Base-by-base conservation (phyloP, 2,329 filamentous ascomycete species). In the Colletotrichum euphorbiae region DNA sequence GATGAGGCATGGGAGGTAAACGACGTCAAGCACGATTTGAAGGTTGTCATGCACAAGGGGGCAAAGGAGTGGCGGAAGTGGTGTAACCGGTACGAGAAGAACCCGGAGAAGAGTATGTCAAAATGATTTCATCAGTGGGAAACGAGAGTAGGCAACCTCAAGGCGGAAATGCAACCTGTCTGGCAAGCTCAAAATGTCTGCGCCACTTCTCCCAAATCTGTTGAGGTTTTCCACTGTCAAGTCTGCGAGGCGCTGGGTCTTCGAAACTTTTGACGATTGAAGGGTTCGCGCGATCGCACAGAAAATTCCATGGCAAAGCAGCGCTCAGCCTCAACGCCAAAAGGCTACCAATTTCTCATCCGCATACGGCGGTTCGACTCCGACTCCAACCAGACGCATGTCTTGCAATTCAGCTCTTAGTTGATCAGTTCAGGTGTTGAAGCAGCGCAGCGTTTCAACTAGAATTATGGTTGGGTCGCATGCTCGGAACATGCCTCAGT, bases 51-150 rank as follows among this genome's bases (percentile, higher is more conserved):
- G 60, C 65, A 68, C 61, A 68, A 68, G 65, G 65, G 51, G 0
- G 65, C 65, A 0, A 68, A 68, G 46, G 65, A 68, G 65, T 68
- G 65, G 65, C 38, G 52, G n/a, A 68, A 68, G 15, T 68, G 65
- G 65, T 68, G 65, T 8, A 64, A 54, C 0, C 55, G 60, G 24
- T 68, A 59, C 17, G 65, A 68, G 46, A 68, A 65, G 60, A 64
- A 65, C 12, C 65, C 65, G 40, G 65, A 68, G 40, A 68, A 68
- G 54, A 68, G 65, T 17, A 9, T 68, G 52, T 28, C 21, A 17
- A 68, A 68, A 61, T 68, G 48, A 54, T 12, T 38, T 4, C 9
- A 6, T 38, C 11, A 38, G 36, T 15, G 9, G 13, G 13, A 6
- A 36, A 5, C 4, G 11, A 28, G 7, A 28, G 28, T 28, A 28